Percentiles rank a stretch among this genome's conserved stretches.
Conservation (phyloP, 108 stramenopile genomes). For the Epithemia pelagica region DNA sequence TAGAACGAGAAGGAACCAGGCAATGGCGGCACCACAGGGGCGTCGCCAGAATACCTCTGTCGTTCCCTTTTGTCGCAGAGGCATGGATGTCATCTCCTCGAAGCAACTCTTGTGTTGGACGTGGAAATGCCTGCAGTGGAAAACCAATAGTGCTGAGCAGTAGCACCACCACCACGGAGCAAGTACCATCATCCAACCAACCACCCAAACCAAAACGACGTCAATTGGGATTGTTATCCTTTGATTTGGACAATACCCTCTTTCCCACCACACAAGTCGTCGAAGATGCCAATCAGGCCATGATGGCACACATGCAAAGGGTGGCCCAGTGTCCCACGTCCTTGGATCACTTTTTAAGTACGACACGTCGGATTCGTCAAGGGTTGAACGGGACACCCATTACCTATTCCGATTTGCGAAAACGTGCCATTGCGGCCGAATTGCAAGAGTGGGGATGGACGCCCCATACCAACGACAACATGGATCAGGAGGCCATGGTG, state of each 20-base stretch:
- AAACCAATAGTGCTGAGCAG: too few relatives aligned
- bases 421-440: slow-evolving; percentile 29
- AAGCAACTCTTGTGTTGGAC: too few relatives aligned
- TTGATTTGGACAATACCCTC: slow-evolving; percentile 84
- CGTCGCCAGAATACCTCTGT: too few relatives aligned
- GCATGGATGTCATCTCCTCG: too few relatives aligned
- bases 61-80: too few relatives aligned
- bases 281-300: slow-evolving; percentile 61
- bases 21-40: too few relatives aligned
- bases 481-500: slow-evolving; percentile 12
- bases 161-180: too few relatives aligned
- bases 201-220: neutral
- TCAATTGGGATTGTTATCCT: slow-evolving; percentile 44
- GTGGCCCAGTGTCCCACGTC: neutral
- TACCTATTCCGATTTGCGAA: slow-evolving; percentile 52
- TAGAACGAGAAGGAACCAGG: too few relatives aligned
- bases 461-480: neutral
- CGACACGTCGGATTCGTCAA: slow-evolving; percentile 37
- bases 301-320: slow-evolving; percentile 29
- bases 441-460: neutral
- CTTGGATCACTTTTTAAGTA: slow-evolving; percentile 24
- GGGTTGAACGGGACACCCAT: slow-evolving; percentile 22
- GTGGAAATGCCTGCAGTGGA: too few relatives aligned
- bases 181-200: too few relatives aligned
- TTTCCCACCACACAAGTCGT: slow-evolving; percentile 70